Evolutionary conservation across 129 eudicot genomes (phyloP), one percentile per base, ranked within the genome.

Genomic region (Erigeron canadensis): DNA sequence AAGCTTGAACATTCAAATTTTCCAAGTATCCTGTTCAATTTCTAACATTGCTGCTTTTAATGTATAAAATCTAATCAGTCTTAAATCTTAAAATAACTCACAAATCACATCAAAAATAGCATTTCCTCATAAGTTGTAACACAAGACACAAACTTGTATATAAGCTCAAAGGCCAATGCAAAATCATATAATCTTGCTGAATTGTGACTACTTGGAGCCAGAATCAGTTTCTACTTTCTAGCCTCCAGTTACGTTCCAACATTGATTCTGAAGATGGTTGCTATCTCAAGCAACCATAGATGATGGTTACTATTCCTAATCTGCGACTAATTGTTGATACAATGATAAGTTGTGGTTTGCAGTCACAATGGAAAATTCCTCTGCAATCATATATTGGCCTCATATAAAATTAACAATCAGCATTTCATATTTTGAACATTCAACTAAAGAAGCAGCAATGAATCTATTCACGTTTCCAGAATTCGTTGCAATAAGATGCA

Each of bases 391-490:
- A 79, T 90, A 2, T 90, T 85, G 57, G 65, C 82, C 1, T 44
- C 84, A 12, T 56, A 67, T 2, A 74, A 63, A 9, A n/a, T n/a
- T n/a, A n/a, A 39, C 81, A 12, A 75, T n/a, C n/a, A n/a, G n/a
- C n/a, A 83, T 28, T 10, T 81, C 89, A 9, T 77, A 81, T 22
- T 90, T 87, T 39, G 38, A 86, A 3, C 84, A 85, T 40, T 79
- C 85, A 17, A 76, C 87, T 0, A 81, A 69, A 21, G 87, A 69
- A 15, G 88, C 81, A 4, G 97, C 95, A 3, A 2, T 61, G 38
- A 77, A 70, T 59, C 75, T 87, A 70, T 85, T 90, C 16, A 72
- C 65, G 28, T 79, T 87, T 74, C 91, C 97, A 6, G 56, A 50
- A 50, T 7, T 56, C 16, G 70, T 87, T 1, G 83, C 83, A 16